phyloP scores from a whole-genome alignment of 208 protist species.

The Herpetomonas tarakana region DNA sequence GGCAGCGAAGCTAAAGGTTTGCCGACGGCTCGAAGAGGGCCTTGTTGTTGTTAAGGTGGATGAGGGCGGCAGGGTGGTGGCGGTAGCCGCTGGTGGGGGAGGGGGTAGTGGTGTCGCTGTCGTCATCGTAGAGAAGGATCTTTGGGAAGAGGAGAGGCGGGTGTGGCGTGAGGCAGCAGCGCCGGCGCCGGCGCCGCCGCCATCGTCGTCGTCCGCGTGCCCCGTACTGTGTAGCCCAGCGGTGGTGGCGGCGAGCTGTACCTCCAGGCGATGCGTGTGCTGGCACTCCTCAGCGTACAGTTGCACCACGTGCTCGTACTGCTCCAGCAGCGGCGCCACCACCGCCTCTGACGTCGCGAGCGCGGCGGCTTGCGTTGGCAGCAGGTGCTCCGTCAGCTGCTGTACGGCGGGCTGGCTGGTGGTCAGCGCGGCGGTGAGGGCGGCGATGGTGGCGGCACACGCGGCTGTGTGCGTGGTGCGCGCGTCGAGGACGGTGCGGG shows the following conservation, averaged over 20 bases:
- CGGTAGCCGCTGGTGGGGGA: too few relatives aligned
- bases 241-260: background rate
- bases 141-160: too few relatives aligned
- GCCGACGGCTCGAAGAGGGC: too few relatives aligned
- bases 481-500: conserved; percentile 5
- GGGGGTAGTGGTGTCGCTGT: too few relatives aligned
- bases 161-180: too few relatives aligned
- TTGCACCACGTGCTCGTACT: conserved; percentile 23
- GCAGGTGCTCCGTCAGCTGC: conserved; percentile 9
- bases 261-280: conserved; percentile 13
- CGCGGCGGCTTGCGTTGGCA: conserved; percentile 17
- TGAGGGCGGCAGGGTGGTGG: too few relatives aligned
- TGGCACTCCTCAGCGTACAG: conserved; percentile 6
- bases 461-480: background rate
- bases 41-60: too few relatives aligned
- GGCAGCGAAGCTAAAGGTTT: too few relatives aligned
- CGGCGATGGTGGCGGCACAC: background rate
- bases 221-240: too few relatives aligned
- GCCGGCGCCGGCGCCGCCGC: too few relatives aligned
- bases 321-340: conserved; percentile 8
- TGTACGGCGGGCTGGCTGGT: conserved; percentile 8
- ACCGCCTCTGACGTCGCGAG: conserved; percentile 16
- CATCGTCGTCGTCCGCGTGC: too few relatives aligned
- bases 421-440: background rate
- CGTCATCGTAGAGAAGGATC: too few relatives aligned